Evolutionary conservation across 1,284 basidiomycete genomes (phyloP).

Genomic region (Ceratobasidium sp.): DNA sequence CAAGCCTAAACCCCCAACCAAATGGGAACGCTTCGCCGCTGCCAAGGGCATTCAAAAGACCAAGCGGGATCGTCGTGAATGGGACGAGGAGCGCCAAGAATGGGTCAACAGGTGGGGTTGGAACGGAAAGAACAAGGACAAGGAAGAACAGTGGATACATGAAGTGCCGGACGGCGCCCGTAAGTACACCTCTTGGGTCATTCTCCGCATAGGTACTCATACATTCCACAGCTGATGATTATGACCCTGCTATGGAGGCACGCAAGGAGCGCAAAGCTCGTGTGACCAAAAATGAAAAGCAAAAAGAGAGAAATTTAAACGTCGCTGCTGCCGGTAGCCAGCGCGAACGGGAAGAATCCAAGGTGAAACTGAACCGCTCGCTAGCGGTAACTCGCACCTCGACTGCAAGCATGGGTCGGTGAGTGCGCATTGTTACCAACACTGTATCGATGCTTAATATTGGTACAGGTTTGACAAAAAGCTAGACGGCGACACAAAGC

Average conservation of each 20-base stretch:
- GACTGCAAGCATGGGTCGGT: slow-evolving; percentile 88
- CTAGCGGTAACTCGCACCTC: slow-evolving; percentile 81
- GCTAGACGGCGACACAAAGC: slow-evolving; percentile 89
- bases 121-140: slow-evolving; percentile 88
- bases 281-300: slow-evolving; percentile 78
- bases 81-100: slow-evolving; percentile 93
- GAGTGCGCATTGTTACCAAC: slow-evolving; percentile 13
- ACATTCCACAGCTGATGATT: slow-evolving; percentile 63
- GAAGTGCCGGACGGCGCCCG: slow-evolving; percentile 87
- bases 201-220: slow-evolving; percentile 15
- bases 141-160: slow-evolving; percentile 90
- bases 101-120: slow-evolving; percentile 95
- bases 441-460: background rate
- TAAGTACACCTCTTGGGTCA: slow-evolving; percentile 52
- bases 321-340: slow-evolving; percentile 62
- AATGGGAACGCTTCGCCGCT: slow-evolving; percentile 96
- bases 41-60: slow-evolving; percentile 92
- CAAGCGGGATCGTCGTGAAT: slow-evolving; percentile 81
- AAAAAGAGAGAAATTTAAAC: slow-evolving; percentile 75
- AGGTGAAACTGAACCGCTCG: slow-evolving; percentile 60
- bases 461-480: slow-evolving; percentile 76
- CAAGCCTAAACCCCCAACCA: slow-evolving; percentile 90
- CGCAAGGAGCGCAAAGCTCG: slow-evolving; percentile 80
- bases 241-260: slow-evolving; percentile 79
- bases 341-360: slow-evolving; percentile 39